These are phyloP conservation scores for Onygena corvina DNA, from an alignment of 2,329 filamentous ascomycete genomes.

Conservation along the genomic window DNA sequence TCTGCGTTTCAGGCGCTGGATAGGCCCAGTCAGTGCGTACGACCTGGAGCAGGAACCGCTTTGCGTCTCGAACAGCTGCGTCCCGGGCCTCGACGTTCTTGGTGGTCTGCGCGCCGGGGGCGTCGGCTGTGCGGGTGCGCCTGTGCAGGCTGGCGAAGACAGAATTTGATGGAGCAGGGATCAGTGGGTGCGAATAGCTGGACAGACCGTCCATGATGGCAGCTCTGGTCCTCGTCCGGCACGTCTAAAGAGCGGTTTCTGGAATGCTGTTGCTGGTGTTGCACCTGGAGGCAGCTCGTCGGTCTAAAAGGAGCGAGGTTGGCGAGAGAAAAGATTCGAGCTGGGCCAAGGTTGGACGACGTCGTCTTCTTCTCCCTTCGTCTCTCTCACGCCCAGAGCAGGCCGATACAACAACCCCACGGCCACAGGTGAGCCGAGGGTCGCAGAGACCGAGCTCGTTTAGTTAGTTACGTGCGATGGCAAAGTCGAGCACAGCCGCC, in stretches of 20 bases:
- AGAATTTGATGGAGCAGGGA: slow-evolving; percentile 10
- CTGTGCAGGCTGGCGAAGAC: slow-evolving; percentile 18
- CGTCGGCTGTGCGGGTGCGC: slow-evolving; percentile 16
- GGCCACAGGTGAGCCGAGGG: too few relatives aligned
- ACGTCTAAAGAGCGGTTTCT: too few relatives aligned
- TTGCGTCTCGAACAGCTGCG: slow-evolving; percentile 31
- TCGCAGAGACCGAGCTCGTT: too few relatives aligned
- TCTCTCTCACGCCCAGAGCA: too few relatives aligned
- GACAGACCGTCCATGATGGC: not conserved
- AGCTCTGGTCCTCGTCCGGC: too few relatives aligned
- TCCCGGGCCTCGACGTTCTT: slow-evolving; percentile 25
- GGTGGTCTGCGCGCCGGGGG: slow-evolving; percentile 7
- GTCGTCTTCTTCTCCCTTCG: too few relatives aligned
- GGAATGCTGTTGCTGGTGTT: too few relatives aligned
- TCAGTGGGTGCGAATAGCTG: slow-evolving; percentile 1
- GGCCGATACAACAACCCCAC: too few relatives aligned
- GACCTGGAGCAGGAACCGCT: slow-evolving; percentile 29
- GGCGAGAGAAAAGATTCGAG: too few relatives aligned
- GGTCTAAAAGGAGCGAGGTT: too few relatives aligned
- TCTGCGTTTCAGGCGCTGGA: slow-evolving; percentile 7
- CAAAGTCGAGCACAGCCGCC: not conserved
- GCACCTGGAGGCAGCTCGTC: too few relatives aligned
- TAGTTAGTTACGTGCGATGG: not conserved
- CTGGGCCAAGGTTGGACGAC: too few relatives aligned
- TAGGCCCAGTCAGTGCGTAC: slow-evolving; percentile 35